Base-by-base conservation (phyloP, 345 rosid species). In the Gossypium sturtianum region DNA sequence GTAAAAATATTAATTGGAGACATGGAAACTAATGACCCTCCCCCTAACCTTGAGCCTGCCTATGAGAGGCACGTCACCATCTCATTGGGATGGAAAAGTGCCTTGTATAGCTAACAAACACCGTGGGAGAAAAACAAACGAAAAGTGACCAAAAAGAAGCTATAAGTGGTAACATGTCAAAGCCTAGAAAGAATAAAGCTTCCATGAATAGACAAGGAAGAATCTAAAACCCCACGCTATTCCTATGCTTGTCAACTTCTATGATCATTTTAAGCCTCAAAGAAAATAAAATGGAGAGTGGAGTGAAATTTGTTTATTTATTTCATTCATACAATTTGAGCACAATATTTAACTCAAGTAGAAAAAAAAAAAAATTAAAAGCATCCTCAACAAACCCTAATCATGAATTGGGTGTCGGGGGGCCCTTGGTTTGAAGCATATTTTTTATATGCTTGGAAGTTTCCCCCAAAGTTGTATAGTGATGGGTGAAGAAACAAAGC, bases 131-230 rank as follows among this genome's bases (percentile, higher is more conserved):
- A 75, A 81, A 84, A 82, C 83, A 83, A 81, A 81, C 83, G 81
- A 82, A 83, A 87, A 84, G 88, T 78, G 79, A 78, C 84, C 78
- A 80, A 81, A 83, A 83, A 72, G 85, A 84, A 64, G 86, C 72
- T 78, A 56, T 79, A 75, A 80, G 84, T 82, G 86, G 86, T 79
- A 84, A 74, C 83, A 82, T 82, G 84, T 86, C 85, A 79, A 73
- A 62, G 76, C 73, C 82, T 71, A 71, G 77, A 81, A 75, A 81
- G 82, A 82, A 75, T 41, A 68, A 60, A 72, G 77, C 44, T 74
- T 72, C 62, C 66, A 69, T 58, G 80, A 83, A 65, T 68, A 78
- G 83, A 84, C 89, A 62, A 64, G 75, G 83, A 84, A 77, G 82
- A 80, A 84, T 84, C 87, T 78, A 75, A 84, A 79, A 65, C 44